Evolutionary conservation across 176 grass and related monocot genomes (phyloP).

Genomic region (Rhynchospora pubera): DNA sequence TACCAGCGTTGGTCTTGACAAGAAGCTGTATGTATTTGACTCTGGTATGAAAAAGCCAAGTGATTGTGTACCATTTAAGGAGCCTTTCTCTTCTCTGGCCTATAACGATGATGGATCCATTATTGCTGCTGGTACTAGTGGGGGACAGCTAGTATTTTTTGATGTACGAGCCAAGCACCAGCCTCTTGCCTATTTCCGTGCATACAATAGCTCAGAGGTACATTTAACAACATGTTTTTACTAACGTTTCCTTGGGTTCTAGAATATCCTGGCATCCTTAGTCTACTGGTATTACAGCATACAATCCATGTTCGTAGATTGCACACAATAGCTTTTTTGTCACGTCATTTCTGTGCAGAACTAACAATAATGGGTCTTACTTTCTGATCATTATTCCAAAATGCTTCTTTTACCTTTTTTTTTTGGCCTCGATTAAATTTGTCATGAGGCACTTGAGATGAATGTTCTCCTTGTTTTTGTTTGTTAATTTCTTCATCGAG

Average conservation of each 20-base stretch:
- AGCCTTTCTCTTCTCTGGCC: conserved; percentile 86
- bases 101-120: conserved; percentile 89
- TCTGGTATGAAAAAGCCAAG: conserved; percentile 61
- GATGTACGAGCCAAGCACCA: conserved; percentile 90
- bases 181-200: conserved; percentile 78
- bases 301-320: background rate
- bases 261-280: background rate
- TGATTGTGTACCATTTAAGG: conserved; percentile 71
- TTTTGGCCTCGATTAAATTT: background rate
- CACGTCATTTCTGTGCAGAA: background rate
- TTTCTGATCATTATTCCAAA: background rate
- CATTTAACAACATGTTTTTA: background rate
- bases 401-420: background rate
- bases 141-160: conserved; percentile 91
- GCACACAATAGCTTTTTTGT: background rate
- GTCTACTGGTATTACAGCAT: conserved; percentile 6
- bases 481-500: background rate
- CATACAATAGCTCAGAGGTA: conserved; percentile 94
- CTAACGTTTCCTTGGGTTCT: background rate
- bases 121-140: conserved; percentile 86
- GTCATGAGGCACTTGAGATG: conserved; percentile 10
- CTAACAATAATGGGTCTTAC: background rate
- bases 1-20: conserved; percentile 86
- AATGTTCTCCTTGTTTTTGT: conserved; percentile 3
- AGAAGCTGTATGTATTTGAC: conserved; percentile 80